Conservation (phyloP, 2,329 filamentous ascomycete genomes). For the Paecilomyces sp. region DNA sequence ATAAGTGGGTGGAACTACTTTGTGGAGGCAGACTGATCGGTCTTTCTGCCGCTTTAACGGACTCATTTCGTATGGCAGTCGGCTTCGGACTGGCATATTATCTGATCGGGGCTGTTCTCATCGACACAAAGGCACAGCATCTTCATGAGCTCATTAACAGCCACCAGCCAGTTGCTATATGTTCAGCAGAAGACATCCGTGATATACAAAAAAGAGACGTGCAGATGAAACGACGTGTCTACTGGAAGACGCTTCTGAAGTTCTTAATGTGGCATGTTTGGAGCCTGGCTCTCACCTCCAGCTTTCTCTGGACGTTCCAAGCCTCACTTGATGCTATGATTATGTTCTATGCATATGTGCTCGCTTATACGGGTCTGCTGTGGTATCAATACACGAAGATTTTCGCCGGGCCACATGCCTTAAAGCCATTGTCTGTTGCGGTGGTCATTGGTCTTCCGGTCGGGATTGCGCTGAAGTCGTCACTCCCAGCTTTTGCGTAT, state of each 20-base stretch:
- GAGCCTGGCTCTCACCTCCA: conserved; percentile 44
- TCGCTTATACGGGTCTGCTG: conserved; percentile 46
- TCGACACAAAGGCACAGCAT: conserved; percentile 49
- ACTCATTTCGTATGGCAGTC: conserved; percentile 39
- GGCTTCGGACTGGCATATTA: conserved; percentile 54
- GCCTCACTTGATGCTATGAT: conserved; percentile 33
- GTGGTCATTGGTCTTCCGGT: conserved; percentile 39
- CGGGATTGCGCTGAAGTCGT: conserved; percentile 38
- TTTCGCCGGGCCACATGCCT: conserved; percentile 43
- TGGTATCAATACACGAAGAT: conserved; percentile 50
- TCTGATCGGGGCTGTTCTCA: conserved; percentile 48
- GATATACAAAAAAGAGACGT: conserved; percentile 39
- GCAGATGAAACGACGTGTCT: conserved; percentile 41
- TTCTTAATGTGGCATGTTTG: conserved; percentile 48
- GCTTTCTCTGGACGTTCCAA: conserved; percentile 48
- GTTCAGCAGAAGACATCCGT: conserved; percentile 35
- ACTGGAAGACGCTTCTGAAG: conserved; percentile 44
- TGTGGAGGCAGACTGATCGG: conserved; percentile 37
- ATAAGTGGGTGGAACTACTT: conserved; percentile 48
- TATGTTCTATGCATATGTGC: conserved; percentile 45
- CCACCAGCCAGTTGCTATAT: conserved; percentile 34
- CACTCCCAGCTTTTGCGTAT: conserved; percentile 36
- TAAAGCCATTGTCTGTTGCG: conserved; percentile 43
- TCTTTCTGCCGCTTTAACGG: conserved; percentile 26
- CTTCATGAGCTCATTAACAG: conserved; percentile 40